phyloP scores from a whole-genome alignment of 805 yeast species.

The Yamadazyma kitorensis region DNA sequence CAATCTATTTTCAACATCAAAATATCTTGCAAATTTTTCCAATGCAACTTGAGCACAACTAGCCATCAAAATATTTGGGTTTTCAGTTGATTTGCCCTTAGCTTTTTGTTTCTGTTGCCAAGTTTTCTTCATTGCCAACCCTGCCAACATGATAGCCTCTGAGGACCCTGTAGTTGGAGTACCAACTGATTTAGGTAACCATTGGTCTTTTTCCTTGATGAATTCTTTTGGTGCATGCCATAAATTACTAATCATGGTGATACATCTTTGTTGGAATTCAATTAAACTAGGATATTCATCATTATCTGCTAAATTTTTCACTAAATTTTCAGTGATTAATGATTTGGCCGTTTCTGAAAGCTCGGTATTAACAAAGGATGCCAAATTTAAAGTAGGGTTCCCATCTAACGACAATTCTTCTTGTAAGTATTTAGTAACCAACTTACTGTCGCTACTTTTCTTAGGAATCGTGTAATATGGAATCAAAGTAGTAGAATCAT shows the following conservation, averaged over 20 bases:
- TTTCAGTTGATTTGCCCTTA: conserved; percentile 54
- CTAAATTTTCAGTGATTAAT: conserved; percentile 66
- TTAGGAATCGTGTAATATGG: conserved; percentile 64
- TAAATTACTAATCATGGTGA: conserved; percentile 70
- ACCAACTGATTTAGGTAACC: conserved; percentile 55
- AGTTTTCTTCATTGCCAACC: conserved; percentile 83
- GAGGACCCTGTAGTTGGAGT: conserved; percentile 93
- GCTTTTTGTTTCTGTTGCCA: conserved; percentile 73
- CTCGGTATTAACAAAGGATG: conserved; percentile 83
- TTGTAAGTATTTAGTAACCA: conserved; percentile 61
- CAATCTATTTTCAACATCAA: conserved; percentile 83
- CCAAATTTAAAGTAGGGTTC: conserved; percentile 76
- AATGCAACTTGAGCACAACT: conserved; percentile 91
- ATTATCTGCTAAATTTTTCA: conserved; percentile 87
- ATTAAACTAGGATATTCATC: conserved; percentile 89
- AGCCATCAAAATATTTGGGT: conserved; percentile 90
- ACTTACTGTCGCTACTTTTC: conserved; percentile 48
- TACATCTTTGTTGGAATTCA: conserved; percentile 77
- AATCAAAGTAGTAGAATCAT: conserved; percentile 26
- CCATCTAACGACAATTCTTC: conserved; percentile 84
- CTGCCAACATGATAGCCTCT: conserved; percentile 93
- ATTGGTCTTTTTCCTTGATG: conserved; percentile 23
- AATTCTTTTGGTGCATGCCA: conserved; percentile 66
- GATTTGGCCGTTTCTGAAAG: conserved; percentile 40
- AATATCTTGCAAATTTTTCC: conserved; percentile 91